Percentiles rank a stretch among this genome's conserved stretches.
Evolutionary conservation across 2,329 filamentous ascomycete species (phyloP).

Genomic region (Harringtonia lauricola): DNA sequence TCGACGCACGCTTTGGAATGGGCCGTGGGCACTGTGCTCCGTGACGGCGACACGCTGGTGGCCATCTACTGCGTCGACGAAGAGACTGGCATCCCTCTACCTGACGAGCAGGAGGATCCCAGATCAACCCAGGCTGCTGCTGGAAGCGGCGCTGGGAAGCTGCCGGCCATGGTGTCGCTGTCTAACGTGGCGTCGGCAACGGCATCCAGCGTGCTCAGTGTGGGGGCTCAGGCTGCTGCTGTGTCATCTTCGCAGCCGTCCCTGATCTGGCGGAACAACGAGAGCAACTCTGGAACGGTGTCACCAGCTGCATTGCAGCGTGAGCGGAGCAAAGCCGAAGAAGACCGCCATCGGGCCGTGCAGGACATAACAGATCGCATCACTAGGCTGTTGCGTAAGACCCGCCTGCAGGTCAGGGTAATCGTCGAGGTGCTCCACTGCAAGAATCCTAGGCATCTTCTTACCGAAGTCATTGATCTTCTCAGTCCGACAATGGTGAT

Average conservation of each 20-base stretch:
- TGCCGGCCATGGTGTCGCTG: constrained; percentile 14
- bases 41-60: constrained; percentile 88
- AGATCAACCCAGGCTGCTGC: constrained; percentile 64
- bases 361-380: constrained; percentile 76
- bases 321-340: constrained; percentile 52
- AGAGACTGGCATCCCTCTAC: constrained; percentile 53
- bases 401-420: constrained; percentile 80
- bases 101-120: constrained; percentile 43
- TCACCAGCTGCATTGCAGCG: constrained; percentile 26
- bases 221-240: constrained; percentile 19
- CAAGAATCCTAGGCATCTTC: constrained; percentile 93
- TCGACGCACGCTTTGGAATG: constrained; percentile 92
- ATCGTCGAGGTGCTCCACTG: constrained; percentile 96
- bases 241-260: constrained; percentile 19
- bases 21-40: constrained; percentile 89
- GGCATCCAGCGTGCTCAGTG: constrained; percentile 6
- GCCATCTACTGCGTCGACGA: constrained; percentile 92
- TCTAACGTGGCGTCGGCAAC: constrained; percentile 1
- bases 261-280: constrained; percentile 25
- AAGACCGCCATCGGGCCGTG: constrained; percentile 72
- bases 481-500: constrained; percentile 88
- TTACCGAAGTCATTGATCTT: constrained; percentile 93
- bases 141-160: too few relatives aligned
- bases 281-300: constrained; percentile 17
- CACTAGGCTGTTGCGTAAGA: constrained; percentile 79